These are phyloP conservation scores for Trichosanthes truncata DNA, from an alignment of 306 rosid genomes.

Conservation along the genomic window DNA sequence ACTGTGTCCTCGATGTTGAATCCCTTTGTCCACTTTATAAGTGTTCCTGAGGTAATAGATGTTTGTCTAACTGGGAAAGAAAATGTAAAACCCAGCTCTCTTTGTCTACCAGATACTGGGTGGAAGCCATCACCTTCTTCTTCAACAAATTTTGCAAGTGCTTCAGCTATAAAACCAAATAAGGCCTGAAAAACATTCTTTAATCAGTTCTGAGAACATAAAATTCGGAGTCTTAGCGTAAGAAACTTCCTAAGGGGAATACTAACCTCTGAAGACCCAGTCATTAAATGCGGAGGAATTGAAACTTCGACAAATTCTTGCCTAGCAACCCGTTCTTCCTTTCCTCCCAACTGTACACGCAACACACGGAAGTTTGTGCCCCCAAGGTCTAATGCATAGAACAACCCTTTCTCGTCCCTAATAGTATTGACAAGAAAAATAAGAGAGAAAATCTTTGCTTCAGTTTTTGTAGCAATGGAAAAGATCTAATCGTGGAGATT, in stretches of 20 bases:
- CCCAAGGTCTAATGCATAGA: constrained; percentile 94
- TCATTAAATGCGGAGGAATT: constrained; percentile 92
- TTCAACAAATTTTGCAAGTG: constrained; percentile 66
- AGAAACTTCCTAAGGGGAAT: constrained; percentile 19
- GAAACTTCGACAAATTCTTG: constrained; percentile 69
- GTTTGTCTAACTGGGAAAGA: constrained; percentile 89
- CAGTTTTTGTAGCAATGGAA: neutral
- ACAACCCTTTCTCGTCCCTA: constrained; percentile 84
- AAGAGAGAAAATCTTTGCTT: neutral
- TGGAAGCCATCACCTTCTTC: constrained; percentile 74
- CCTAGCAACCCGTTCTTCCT: constrained; percentile 41
- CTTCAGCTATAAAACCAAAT: constrained; percentile 72
- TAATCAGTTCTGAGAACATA: constrained; percentile 14
- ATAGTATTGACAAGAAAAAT: constrained; percentile 9
- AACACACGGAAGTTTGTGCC: constrained; percentile 92
- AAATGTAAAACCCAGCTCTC: constrained; percentile 98
- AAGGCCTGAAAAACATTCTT: constrained; percentile 47
- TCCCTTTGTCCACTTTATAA: constrained; percentile 95
- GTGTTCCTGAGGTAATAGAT: constrained; percentile 78
- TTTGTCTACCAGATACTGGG: constrained; percentile 79
- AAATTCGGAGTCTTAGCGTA: neutral
- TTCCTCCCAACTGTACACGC: constrained; percentile 88
- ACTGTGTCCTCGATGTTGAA: constrained; percentile 70
- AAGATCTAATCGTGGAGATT: neutral
- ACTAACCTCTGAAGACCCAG: constrained; percentile 69